Base-by-base conservation (phyloP, 2,329 filamentous ascomycete genomes). In the Fusarium proliferatum region DNA sequence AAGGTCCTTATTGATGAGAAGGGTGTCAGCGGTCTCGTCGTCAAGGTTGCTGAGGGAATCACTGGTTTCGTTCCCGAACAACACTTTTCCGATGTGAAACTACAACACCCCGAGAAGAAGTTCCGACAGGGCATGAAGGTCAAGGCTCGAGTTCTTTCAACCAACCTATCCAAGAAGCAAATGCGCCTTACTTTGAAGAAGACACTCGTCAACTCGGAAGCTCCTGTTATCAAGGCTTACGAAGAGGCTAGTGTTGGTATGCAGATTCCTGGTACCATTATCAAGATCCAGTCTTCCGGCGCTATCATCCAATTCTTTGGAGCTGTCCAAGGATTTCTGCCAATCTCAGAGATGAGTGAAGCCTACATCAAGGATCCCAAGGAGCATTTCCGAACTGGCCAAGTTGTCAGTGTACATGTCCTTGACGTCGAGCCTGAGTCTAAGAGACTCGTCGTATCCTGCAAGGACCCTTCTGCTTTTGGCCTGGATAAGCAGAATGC, bases 341-440 rank as follows among this genome's bases (percentile, higher is more conserved):
- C 96, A 5, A 92, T 97, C 2, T 94, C 94, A 3, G 96, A 99
- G 83, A 99, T 99, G 96, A 98, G 96, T 80, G 96, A 99, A 81
- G 95, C 95, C 16, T 98, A 93, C 79, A 98, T 99, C 78, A 90
- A 93, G 75, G 93, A 98, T 78, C 95, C 96, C 9, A 90, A 89
- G 51, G 91, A 97, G 78, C 95, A 98, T 82, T 99, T 99, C 85
- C 91, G 92, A 41, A 84, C 91, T 48, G 97, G 96, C 2, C 96
- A 99, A 81, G 96, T 97, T 4, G 92, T 99, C 74, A 97, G 91
- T 78, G 93, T 98, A 26, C 94, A 96, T 78, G 91, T 97, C n/a
- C 83, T 97, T 39, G 93, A 92, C 56, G 90, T 98, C 56, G 91
- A 97, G 76, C 85, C 91, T 2, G 90, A 92, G 64, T 86, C 89